These are phyloP conservation scores for Tetramitus jugosus DNA, from an alignment of 208 protist species.

Conservation along the genomic window DNA sequence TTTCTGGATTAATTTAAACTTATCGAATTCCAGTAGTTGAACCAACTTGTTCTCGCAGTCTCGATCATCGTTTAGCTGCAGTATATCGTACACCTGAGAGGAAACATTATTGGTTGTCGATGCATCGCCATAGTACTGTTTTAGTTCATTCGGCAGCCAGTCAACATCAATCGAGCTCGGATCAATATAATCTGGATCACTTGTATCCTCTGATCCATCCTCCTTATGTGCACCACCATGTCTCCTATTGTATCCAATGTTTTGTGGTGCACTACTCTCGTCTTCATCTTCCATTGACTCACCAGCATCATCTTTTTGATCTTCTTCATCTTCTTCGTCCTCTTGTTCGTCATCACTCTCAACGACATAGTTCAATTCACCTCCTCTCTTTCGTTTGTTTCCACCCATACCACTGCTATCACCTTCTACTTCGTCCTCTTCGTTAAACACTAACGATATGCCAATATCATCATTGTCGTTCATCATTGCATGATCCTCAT, in stretches of 20 bases:
- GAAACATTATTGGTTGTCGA: constrained; percentile 51
- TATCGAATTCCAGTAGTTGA: constrained; percentile 59
- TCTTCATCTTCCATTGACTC: not conserved
- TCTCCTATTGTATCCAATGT: constrained; percentile 25
- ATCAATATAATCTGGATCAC: constrained; percentile 42
- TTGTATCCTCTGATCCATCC: no score
- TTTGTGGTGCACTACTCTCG: not conserved
- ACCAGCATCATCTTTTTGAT: not conserved
- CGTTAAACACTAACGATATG: constrained; percentile 70
- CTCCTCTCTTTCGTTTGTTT: no score
- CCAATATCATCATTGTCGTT: constrained; percentile 47
- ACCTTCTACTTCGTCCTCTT: constrained; percentile 50
- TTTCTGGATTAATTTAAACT: constrained; percentile 75
- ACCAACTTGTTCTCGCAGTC: constrained; percentile 67
- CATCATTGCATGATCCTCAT: not conserved
- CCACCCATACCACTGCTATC: constrained; percentile 29
- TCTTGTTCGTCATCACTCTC: constrained; percentile 12
- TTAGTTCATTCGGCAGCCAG: constrained; percentile 70
- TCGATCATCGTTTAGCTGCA: constrained; percentile 46
- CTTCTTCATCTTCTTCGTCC: constrained; percentile 13
- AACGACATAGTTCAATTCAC: constrained; percentile 26
- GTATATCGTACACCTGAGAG: constrained; percentile 55
- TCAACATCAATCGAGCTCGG: constrained; percentile 64
- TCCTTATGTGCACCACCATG: constrained; percentile 22
- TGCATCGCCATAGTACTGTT: constrained; percentile 52